Conservation (phyloP, 305 asterid species). For the Petunia hybrid region DNA sequence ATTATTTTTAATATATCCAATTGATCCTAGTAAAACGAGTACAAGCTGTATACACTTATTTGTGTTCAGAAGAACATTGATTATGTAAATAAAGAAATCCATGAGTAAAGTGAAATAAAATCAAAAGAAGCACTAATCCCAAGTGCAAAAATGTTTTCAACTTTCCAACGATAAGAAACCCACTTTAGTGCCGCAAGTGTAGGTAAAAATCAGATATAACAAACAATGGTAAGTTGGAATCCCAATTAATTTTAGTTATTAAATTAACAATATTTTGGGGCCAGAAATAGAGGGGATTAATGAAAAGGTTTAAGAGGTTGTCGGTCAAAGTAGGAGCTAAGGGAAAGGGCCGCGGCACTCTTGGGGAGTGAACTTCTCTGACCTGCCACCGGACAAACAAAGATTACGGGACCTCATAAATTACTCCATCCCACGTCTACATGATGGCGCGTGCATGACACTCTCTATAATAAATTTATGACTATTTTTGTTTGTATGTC, state of each 20-base stretch:
- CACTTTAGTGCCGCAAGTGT: slow-evolving; percentile 61
- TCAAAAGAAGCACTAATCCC: slow-evolving; percentile 42
- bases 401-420: slow-evolving; percentile 43
- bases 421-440: neutral
- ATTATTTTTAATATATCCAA: neutral
- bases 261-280: neutral
- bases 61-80: neutral
- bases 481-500: neutral
- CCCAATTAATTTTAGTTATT: neutral
- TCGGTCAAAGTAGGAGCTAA: slow-evolving; percentile 47
- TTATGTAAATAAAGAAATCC: neutral
- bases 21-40: slow-evolving; percentile 1
- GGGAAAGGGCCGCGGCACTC: slow-evolving; percentile 33
- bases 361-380: slow-evolving; percentile 32
- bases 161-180: slow-evolving; percentile 50
- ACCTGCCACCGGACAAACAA: slow-evolving; percentile 40
- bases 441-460: neutral
- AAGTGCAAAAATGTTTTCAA: slow-evolving; percentile 42
- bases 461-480: neutral
- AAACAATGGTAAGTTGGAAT: neutral
- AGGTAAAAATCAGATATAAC: slow-evolving; percentile 38
- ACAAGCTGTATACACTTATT: neutral
- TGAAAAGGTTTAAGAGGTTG: slow-evolving; percentile 38
- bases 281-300: slow-evolving; percentile 30
- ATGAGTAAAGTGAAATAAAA: neutral